These are phyloP conservation scores for Vinca minor DNA, from an alignment of 257 asterid species.

Conservation along the genomic window DNA sequence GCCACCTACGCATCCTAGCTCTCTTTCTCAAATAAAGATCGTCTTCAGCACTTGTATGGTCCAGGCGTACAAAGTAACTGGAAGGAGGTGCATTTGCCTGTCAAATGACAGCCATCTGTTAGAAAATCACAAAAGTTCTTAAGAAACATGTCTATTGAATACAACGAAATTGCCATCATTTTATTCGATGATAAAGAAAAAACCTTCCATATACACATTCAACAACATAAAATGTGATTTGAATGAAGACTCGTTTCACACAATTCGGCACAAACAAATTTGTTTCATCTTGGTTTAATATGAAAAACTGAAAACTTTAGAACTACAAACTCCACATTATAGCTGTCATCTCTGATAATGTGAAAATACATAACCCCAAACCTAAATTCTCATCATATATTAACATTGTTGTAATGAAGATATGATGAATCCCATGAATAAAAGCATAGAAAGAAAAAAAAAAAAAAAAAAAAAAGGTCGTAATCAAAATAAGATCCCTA, in stretches of 20 bases:
- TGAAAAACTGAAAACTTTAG: neutral
- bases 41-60: constrained; percentile 42
- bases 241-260: neutral
- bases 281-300: neutral
- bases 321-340: neutral
- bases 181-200: neutral
- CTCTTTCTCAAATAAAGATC: constrained; percentile 46
- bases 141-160: neutral
- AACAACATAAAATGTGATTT: neutral
- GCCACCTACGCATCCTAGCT: constrained; percentile 85
- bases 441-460: too few species aligned
- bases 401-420: too few species aligned
- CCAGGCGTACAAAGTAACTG: constrained; percentile 52
- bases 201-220: neutral
- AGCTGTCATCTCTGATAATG: too few species aligned
- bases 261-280: neutral
- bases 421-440: too few species aligned
- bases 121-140: neutral
- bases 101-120: constrained; percentile 3
- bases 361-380: neutral
- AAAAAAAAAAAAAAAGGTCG: too few species aligned
- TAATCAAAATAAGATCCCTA: neutral
- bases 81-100: constrained; percentile 72
- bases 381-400: neutral
- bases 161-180: neutral